Evolutionary conservation across 2,329 filamentous ascomycete species (phyloP).

Genomic region (Claviceps digitariae): DNA sequence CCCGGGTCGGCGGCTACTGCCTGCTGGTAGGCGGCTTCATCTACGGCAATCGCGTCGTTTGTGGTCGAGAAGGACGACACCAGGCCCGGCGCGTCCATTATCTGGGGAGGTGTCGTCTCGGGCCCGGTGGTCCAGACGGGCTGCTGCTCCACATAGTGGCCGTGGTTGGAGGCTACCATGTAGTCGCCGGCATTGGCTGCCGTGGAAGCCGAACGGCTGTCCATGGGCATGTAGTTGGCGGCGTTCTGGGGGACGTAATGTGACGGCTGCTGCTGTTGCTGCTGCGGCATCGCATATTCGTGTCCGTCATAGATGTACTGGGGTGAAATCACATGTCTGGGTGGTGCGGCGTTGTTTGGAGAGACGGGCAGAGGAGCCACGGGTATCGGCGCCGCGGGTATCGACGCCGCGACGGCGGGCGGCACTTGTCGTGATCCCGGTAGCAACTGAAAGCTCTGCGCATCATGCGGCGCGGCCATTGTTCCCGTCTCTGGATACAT

Average conservation of each 20-base stretch:
- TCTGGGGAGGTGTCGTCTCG: background rate
- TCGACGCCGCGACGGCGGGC: background rate
- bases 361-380: background rate
- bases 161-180: background rate
- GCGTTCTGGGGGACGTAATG: background rate
- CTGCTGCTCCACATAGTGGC: background rate
- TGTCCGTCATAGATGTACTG: background rate
- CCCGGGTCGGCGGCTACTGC: background rate
- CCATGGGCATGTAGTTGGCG: background rate
- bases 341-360: background rate
- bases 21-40: background rate
- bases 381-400: background rate
- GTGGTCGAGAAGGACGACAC: background rate
- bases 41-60: background rate
- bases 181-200: background rate
- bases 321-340: background rate
- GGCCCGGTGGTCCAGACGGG: background rate
- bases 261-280: background rate
- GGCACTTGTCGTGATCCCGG: background rate
- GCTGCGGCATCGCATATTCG: background rate
- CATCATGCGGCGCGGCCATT: background rate
- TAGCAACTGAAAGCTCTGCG: background rate
- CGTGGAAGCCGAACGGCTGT: background rate
- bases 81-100: conserved; percentile 1
- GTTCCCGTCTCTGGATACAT: background rate